Conservation (phyloP, 768 basidiomycete genomes). For the Calocera cornea region DNA sequence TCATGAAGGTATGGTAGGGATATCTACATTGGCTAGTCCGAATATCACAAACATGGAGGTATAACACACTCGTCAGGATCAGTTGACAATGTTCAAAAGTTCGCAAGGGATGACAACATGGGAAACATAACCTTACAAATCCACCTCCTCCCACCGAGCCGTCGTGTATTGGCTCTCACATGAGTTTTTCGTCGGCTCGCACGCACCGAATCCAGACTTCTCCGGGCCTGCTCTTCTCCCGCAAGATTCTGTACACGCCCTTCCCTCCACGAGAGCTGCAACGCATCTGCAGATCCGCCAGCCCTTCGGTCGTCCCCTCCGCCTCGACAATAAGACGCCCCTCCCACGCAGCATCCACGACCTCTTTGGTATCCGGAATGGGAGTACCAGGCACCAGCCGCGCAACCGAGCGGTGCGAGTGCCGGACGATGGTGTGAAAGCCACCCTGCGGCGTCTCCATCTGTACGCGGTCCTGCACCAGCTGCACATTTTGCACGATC, state of each 20-base stretch:
- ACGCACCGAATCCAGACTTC: conserved; percentile 62
- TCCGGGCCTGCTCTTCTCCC: conserved; percentile 61
- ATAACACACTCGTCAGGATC: background rate
- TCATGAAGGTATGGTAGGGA: background rate
- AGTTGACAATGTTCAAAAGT: background rate
- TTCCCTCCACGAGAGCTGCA: conserved; percentile 47
- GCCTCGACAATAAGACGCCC: conserved; percentile 73
- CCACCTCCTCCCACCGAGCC: too few species aligned
- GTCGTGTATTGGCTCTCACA: background rate
- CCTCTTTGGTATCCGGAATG: conserved; percentile 42
- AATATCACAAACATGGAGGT: background rate
- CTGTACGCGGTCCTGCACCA: conserved; percentile 61
- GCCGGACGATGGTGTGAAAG: conserved; percentile 68
- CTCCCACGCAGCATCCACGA: conserved; percentile 69
- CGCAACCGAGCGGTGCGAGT: conserved; percentile 72
- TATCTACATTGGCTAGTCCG: background rate
- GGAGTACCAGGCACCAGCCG: conserved; percentile 35
- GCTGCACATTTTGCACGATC: conserved; percentile 55
- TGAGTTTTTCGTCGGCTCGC: conserved; percentile 46
- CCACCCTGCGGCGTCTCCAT: conserved; percentile 76
- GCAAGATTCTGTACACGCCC: conserved; percentile 51
- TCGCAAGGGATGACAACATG: background rate
- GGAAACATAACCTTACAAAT: too few species aligned
- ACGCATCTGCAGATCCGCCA: conserved; percentile 60
- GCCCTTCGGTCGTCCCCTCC: conserved; percentile 75